These are phyloP conservation scores for Aspergillus tamarii DNA, from an alignment of 2,329 filamentous ascomycete genomes.

Conservation along the genomic window DNA sequence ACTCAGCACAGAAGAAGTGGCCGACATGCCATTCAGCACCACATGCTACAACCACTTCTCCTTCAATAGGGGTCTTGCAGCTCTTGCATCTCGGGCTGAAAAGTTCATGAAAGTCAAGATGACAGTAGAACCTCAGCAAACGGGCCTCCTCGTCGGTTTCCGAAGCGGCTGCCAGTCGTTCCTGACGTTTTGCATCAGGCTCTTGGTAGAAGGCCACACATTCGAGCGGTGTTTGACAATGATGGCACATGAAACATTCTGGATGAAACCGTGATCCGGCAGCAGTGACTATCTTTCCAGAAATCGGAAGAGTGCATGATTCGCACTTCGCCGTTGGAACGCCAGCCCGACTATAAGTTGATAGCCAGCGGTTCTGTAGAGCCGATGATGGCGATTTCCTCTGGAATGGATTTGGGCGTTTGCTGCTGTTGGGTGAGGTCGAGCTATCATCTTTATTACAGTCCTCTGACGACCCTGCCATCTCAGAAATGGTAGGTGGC, in stretches of 20 bases:
- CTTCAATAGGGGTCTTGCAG: conserved; percentile 94
- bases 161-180: conserved; percentile 69
- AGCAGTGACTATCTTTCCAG: conserved; percentile 86
- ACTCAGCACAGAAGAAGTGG: conserved; percentile 99
- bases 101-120: conserved; percentile 96
- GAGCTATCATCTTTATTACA: conserved; percentile 18
- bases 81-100: conserved; percentile 93
- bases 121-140: conserved; percentile 85
- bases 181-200: conserved; percentile 70
- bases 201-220: conserved; percentile 96
- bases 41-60: conserved; percentile 90
- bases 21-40: conserved; percentile 96
- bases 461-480: conserved; percentile 23
- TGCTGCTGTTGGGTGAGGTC: conserved; percentile 18
- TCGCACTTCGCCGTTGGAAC: conserved; percentile 74
- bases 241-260: conserved; percentile 86
- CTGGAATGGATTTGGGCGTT: conserved; percentile 31
- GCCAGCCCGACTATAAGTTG: conserved; percentile 50
- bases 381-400: conserved; percentile 40
- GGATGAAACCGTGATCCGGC: conserved; percentile 86
- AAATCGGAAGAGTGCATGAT: conserved; percentile 80
- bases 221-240: conserved; percentile 85
- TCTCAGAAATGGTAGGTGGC: conserved; percentile 43
- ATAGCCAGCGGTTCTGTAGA: conserved; percentile 39
- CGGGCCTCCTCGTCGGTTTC: conserved; percentile 65